phyloP scores from a whole-genome alignment of 441 rosid genomes.

The Macaranga tanarius region DNA sequence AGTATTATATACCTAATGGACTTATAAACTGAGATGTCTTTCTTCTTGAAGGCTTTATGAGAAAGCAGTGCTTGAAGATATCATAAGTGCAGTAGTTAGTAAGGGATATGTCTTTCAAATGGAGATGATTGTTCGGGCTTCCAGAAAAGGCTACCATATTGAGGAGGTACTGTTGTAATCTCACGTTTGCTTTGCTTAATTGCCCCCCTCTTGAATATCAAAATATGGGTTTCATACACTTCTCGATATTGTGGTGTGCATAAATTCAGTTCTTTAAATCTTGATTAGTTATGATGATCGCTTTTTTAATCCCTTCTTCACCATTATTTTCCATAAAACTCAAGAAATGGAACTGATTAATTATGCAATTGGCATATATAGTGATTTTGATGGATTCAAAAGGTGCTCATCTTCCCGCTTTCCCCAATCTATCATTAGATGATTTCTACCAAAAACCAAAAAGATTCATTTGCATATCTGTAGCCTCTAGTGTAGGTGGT shows the following conservation, averaged over 20 bases:
- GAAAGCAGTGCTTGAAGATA: slow-evolving; percentile 82
- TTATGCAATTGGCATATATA: background rate
- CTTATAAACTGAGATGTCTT: slow-evolving; percentile 23
- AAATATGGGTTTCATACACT: background rate
- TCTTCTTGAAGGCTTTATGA: slow-evolving; percentile 61
- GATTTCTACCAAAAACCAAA: background rate
- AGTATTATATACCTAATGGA: slow-evolving; percentile 4
- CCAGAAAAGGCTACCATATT: slow-evolving; percentile 82
- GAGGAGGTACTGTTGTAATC: slow-evolving; percentile 60
- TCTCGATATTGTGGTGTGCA: background rate
- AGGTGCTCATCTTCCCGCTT: background rate
- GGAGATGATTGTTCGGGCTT: slow-evolving; percentile 99
- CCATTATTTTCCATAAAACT: background rate
- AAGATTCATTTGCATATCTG: background rate
- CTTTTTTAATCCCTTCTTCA: background rate
- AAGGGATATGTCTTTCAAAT: slow-evolving; percentile 97
- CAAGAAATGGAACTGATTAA: background rate
- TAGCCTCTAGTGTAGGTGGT: too few species aligned
- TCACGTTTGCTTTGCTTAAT: background rate
- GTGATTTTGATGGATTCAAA: background rate
- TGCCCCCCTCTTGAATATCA: background rate
- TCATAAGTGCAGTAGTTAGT: slow-evolving; percentile 79
- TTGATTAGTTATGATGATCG: too few species aligned
- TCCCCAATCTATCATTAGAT: background rate
- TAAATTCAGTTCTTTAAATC: background rate